phyloP scores from a whole-genome alignment of 371 early-diverging fungal genomes.

The Rhizopus microsporus region DNA sequence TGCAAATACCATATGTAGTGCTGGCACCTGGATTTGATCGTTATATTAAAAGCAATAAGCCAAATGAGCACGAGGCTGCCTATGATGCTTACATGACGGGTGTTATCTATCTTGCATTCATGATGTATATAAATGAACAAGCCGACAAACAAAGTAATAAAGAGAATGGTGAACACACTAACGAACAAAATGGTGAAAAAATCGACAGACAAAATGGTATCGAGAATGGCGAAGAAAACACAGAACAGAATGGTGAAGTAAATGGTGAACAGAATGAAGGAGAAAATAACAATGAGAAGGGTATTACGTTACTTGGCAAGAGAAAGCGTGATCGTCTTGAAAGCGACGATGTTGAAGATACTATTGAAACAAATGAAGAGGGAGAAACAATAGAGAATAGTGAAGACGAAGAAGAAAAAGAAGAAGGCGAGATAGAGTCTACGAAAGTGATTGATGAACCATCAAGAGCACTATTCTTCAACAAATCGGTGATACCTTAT shows the following conservation, averaged over 20 bases:
- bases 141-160: constrained; percentile 11
- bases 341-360: not conserved
- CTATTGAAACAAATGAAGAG: not conserved
- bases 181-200: not conserved
- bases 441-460: constrained; percentile 23
- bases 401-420: constrained; percentile 11
- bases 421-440: constrained; percentile 4
- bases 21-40: constrained; percentile 41
- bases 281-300: not conserved
- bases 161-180: constrained; percentile 11
- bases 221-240: not conserved
- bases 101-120: constrained; percentile 61
- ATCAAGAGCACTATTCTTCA: constrained; percentile 17
- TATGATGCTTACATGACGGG: constrained; percentile 92
- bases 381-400: constrained; percentile 3
- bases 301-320: not conserved
- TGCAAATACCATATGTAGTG: constrained; percentile 8
- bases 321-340: constrained; percentile 12
- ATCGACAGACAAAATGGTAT: not conserved
- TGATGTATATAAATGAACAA: constrained; percentile 45
- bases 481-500: constrained; percentile 24
- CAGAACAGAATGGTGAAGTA: not conserved
- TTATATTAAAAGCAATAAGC: constrained; percentile 25
- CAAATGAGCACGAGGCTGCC: constrained; percentile 82
- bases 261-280: not conserved